A percentile compares a stretch with the other conserved stretches of the same genome.
Conservation (phyloP, 148 eudicot species). For the Dysphania ambrosioides region DNA sequence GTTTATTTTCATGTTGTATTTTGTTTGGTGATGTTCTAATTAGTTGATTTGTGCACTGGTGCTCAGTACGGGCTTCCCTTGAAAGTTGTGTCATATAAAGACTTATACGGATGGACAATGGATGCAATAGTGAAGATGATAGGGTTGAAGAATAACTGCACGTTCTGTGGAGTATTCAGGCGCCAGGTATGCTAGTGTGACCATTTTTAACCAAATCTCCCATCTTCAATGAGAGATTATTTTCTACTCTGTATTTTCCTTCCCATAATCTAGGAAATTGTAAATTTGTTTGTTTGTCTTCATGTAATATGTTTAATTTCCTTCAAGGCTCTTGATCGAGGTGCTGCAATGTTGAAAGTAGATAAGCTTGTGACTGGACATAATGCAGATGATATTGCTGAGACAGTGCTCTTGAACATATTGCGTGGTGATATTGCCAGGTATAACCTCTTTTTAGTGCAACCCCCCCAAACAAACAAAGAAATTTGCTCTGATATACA, state of each 20-base stretch:
- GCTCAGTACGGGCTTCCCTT: constrained; percentile 88
- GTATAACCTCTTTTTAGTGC: constrained; percentile 32
- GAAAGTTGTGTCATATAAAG: constrained; percentile 95
- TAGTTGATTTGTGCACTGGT: constrained; percentile 1
- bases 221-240: background rate
- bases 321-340: constrained; percentile 93
- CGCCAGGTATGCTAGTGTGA: constrained; percentile 70
- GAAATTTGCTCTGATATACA: background rate
- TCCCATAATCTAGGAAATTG: background rate
- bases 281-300: background rate
- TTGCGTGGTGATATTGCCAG: constrained; percentile 98
- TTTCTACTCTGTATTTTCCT: background rate
- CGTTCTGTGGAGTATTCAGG: constrained; percentile 97
- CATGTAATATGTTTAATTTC: constrained; percentile 14
- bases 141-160: constrained; percentile 95
- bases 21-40: constrained; percentile 2
- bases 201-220: background rate
- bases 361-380: constrained; percentile 97
- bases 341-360: constrained; percentile 92
- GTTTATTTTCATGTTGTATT: constrained; percentile 4
- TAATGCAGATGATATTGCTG: constrained; percentile 98
- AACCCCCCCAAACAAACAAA: background rate
- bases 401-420: constrained; percentile 89
- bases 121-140: constrained; percentile 97
- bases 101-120: constrained; percentile 99